These are phyloP conservation scores for Teunomyces atbi DNA, from an alignment of 805 yeast species.

Conservation along the genomic window DNA sequence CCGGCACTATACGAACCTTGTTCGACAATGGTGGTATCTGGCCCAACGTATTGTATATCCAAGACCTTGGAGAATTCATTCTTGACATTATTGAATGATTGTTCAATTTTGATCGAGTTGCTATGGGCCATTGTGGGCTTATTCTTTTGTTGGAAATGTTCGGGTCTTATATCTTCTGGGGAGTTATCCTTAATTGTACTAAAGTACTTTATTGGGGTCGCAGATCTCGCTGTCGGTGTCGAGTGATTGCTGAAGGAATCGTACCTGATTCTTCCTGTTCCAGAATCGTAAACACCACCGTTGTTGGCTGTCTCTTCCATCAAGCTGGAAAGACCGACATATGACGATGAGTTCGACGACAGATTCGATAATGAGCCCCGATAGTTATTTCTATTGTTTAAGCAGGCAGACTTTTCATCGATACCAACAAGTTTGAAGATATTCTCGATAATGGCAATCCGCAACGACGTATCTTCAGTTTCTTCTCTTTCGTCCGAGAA, in stretches of 20 bases:
- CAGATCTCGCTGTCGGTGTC: conserved; percentile 8
- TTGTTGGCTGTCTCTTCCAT: conserved; percentile 12
- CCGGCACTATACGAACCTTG: conserved; percentile 73
- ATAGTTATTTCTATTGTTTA: neutral
- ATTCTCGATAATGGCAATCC: conserved; percentile 67
- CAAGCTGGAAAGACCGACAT: conserved; percentile 26
- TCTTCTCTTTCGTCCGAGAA: conserved; percentile 63
- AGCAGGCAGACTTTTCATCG: conserved; percentile 17
- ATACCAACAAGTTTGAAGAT: conserved; percentile 70
- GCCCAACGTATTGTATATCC: conserved; percentile 51
- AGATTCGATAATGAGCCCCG: conserved; percentile 2
- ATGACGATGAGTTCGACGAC: conserved; percentile 29
- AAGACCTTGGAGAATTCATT: conserved; percentile 58
- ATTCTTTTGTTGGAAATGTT: neutral
- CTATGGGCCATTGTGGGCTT: neutral
- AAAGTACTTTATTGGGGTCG: conserved; percentile 27
- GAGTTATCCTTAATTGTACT: conserved; percentile 26
- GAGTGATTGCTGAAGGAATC: conserved; percentile 11
- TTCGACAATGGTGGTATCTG: conserved; percentile 57
- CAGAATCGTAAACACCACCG: conserved; percentile 17
- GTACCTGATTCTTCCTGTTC: conserved; percentile 12
- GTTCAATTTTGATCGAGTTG: conserved; percentile 9
- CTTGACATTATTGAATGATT: conserved; percentile 52
- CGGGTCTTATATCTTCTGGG: conserved; percentile 5
- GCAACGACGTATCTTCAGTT: conserved; percentile 63